A percentile compares a stretch with the other conserved stretches of the same genome.
Evolutionary conservation across 2,329 filamentous ascomycete genomes (phyloP).

Genomic region (Clarireedia monteithiana): DNA sequence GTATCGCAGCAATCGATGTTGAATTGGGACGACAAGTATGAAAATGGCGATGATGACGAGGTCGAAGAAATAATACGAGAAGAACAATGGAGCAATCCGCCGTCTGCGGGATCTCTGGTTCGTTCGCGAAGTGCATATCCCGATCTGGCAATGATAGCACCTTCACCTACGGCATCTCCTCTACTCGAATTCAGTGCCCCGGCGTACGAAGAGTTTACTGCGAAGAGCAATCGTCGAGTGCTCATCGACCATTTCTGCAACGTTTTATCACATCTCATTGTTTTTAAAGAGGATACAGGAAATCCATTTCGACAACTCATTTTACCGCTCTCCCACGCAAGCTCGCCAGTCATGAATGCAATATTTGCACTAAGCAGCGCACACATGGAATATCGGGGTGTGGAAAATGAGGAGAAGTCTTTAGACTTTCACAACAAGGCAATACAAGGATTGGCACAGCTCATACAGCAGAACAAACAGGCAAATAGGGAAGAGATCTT

Average conservation of each 20-base stretch:
- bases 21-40: slow-evolving; percentile 17
- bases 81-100: slow-evolving; percentile 5
- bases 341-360: slow-evolving; percentile 63
- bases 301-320: slow-evolving; percentile 58
- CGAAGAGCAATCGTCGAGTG: slow-evolving; percentile 43
- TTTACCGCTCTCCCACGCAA: slow-evolving; percentile 47
- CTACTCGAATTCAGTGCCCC: slow-evolving; percentile 45
- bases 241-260: slow-evolving; percentile 58
- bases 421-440: slow-evolving; percentile 52
- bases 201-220: slow-evolving; percentile 48
- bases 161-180: slow-evolving; percentile 14
- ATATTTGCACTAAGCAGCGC: slow-evolving; percentile 78
- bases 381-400: slow-evolving; percentile 63
- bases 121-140: slow-evolving; percentile 25
- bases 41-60: slow-evolving; percentile 16
- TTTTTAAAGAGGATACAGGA: slow-evolving; percentile 54
- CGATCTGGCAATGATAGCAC: slow-evolving; percentile 27
- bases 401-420: slow-evolving; percentile 45
- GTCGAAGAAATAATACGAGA: slow-evolving; percentile 22
- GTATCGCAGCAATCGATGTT: slow-evolving; percentile 15
- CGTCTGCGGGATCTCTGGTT: slow-evolving; percentile 12
- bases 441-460: slow-evolving; percentile 46
- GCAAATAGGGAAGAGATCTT: slow-evolving; percentile 49
- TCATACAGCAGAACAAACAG: slow-evolving; percentile 45
- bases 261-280: slow-evolving; percentile 56